phyloP scores from a whole-genome alignment of 495 filamentous ascomycete genomes.

The Aspergillus haitiensis region DNA sequence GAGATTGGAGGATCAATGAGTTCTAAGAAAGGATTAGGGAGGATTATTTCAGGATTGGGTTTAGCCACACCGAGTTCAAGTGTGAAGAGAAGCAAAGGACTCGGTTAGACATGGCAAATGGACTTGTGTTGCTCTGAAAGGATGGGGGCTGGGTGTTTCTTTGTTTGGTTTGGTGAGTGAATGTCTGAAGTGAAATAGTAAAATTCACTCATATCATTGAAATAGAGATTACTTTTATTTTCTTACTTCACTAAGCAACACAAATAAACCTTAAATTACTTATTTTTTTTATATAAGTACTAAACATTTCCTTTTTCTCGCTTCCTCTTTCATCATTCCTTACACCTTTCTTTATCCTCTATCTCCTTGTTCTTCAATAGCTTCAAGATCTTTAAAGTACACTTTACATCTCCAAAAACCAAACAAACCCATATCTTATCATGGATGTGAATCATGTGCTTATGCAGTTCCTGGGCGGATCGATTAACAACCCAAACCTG shows the following conservation, averaged over 20 bases:
- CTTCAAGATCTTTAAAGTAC: background rate
- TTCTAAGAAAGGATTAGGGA: conserved; percentile 2
- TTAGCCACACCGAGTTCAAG: conserved; percentile 9
- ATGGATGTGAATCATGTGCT: conserved; percentile 7
- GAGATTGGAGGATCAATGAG: conserved; percentile 1
- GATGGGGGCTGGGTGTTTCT: conserved; percentile 28
- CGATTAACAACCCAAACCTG: conserved; percentile 7
- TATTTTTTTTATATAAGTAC: too few species aligned
- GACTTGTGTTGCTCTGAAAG: conserved; percentile 18
- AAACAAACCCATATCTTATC: background rate
- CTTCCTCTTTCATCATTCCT: background rate
- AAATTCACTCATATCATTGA: conserved; percentile 11
- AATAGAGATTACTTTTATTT: background rate
- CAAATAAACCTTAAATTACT: background rate
- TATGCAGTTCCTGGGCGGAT: conserved; percentile 11
- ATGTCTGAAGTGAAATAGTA: conserved; percentile 16
- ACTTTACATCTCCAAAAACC: background rate
- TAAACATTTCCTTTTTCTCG: background rate
- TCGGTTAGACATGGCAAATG: conserved; percentile 20
- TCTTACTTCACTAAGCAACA: conserved; percentile 1
- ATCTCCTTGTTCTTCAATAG: conserved; percentile 1
- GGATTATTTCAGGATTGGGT: conserved; percentile 18
- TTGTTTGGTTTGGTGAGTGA: conserved; percentile 25
- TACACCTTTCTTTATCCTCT: background rate
- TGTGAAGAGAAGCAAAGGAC: conserved; percentile 19